These are phyloP conservation scores for Seiridium unicorne DNA, from an alignment of 2,329 filamentous ascomycete species.

Conservation along the genomic window DNA sequence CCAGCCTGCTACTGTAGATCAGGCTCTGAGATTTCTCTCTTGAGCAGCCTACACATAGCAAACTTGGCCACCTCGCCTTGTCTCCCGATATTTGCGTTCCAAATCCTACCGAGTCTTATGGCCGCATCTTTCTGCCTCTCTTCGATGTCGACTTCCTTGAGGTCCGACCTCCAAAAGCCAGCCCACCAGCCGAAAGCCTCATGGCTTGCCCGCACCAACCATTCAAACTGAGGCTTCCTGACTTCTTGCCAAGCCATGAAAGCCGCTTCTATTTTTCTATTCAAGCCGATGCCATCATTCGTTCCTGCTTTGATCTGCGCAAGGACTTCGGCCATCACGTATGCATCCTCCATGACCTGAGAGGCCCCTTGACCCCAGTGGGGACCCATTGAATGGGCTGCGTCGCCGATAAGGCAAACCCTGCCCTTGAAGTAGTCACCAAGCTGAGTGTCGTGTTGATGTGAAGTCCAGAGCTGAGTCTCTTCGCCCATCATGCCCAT, in stretches of 20 bases:
- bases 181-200: conserved; percentile 4
- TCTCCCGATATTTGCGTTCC: background rate
- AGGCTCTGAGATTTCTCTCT: too few relatives aligned
- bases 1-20: too few relatives aligned
- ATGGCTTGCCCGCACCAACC: background rate
- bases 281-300: background rate
- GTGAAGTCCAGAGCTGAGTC: background rate
- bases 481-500: conserved; percentile 4
- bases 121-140: background rate
- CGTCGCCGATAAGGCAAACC: conserved; percentile 2
- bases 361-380: conserved; percentile 2
- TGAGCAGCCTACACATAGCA: background rate
- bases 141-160: background rate
- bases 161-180: background rate
- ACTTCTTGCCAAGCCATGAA: conserved; percentile 1
- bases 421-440: background rate
- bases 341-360: conserved; percentile 6
- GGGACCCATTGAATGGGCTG: conserved; percentile 2
- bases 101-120: background rate
- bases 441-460: conserved; percentile 1
- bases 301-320: background rate
- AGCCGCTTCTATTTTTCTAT: background rate
- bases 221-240: conserved; percentile 1
- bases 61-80: conserved; percentile 4
- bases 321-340: conserved; percentile 1